A percentile compares a stretch with the other conserved stretches of the same genome.
Evolutionary conservation across 176 grass and related monocot genomes (phyloP).

Genomic region (Cocos nucifera): DNA sequence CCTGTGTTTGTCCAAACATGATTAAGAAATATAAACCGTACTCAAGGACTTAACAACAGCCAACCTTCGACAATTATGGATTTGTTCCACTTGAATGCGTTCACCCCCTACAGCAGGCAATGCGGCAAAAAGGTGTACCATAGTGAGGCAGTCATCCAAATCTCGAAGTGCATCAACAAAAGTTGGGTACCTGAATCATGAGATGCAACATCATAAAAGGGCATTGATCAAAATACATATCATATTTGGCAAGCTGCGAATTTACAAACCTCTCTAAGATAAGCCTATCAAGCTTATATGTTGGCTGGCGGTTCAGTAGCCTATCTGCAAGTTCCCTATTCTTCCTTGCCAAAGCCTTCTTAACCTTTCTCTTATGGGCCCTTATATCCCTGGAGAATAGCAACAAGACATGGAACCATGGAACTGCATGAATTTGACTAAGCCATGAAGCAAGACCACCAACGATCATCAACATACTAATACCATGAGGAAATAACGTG

Average conservation of each 20-base stretch:
- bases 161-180: slow-evolving; percentile 92
- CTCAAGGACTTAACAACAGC: slow-evolving; percentile 1
- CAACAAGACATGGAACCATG: not conserved
- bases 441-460: no score
- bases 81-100: slow-evolving; percentile 60
- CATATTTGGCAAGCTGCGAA: not conserved
- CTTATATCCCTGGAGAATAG: slow-evolving; percentile 54
- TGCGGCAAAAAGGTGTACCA: slow-evolving; percentile 92
- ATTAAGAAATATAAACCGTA: no score
- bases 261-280: slow-evolving; percentile 67
- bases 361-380: slow-evolving; percentile 64
- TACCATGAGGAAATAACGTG: no score
- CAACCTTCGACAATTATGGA: slow-evolving; percentile 88
- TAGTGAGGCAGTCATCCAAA: slow-evolving; percentile 96
- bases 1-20: no score
- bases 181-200: slow-evolving; percentile 55
- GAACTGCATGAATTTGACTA: no score
- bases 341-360: slow-evolving; percentile 73
- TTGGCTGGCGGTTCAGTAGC: slow-evolving; percentile 58
- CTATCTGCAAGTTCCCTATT: slow-evolving; percentile 84
- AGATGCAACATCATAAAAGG: not conserved
- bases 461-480: no score
- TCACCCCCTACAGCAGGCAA: slow-evolving; percentile 93
- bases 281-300: slow-evolving; percentile 87
- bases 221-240: not conserved